Evolutionary conservation across 2,329 filamentous ascomycete species (phyloP), one percentile per base, ranked within the genome.

Genomic region (Capronia americana): DNA sequence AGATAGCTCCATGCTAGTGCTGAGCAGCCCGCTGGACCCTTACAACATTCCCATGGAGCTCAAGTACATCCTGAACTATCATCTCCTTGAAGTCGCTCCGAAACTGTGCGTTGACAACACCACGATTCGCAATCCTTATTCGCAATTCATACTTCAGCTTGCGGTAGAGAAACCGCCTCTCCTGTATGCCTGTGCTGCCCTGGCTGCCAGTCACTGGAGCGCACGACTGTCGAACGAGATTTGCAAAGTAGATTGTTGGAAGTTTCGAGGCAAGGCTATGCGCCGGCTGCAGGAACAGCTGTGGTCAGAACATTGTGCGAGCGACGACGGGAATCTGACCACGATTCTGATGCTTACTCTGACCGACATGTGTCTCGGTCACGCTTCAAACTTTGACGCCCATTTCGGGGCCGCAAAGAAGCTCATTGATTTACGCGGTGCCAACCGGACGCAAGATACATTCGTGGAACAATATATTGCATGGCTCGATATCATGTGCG

Each of bases 391-490:
- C 24, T 64, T 64, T 24, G 62, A 64, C 14, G 62, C 62, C 11
- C 56, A 64, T 28, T 64, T 64, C 28, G 44, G 26, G 8, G 62
- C 62, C 11, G 62, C 62, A 4, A 34, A 54, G 20, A 53, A 46
- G 32, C 56, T 64, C 14, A 60, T 64, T 17, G 56, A 64, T n/a
- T 14, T 64, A n/a, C 62, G 62, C 17, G 62, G 62, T 20, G 10
- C 38, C 28, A 23, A n/a, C 23, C 38, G 30, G 44, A 64, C 55
- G 23, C 62, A 14, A 14, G 41, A 51, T 30, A n/a, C 23, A 5
- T 64, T 64, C 44, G 62, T 64, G 11, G 62, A 64, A 44, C 62
- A 64, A 28, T 64, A 64, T 28, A 60, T 60, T 30, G 55, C 55
- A n/a, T 64, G 44, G 23, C 38, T 64, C 14, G 62, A 64, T 30